phyloP scores from a whole-genome alignment of 2,329 filamentous ascomycete genomes.

The Graphilbum ipis-grandicollis region DNA sequence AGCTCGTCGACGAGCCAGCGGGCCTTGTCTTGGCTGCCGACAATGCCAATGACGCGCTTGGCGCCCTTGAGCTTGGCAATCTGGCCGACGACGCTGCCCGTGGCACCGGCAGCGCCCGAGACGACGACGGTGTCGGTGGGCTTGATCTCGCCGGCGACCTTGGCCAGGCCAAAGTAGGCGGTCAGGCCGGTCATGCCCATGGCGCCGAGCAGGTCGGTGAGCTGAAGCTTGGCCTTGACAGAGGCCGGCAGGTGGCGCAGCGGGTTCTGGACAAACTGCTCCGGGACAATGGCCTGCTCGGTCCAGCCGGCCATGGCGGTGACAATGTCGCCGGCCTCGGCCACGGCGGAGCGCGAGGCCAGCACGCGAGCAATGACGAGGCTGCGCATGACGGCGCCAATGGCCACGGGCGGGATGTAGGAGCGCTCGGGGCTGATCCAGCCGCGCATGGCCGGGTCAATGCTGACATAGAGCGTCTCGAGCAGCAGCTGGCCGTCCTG shows the following conservation, averaged over 20 bases:
- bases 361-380: constrained; percentile 32
- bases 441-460: constrained; percentile 47
- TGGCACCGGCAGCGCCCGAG: constrained; percentile 49
- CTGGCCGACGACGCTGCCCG: constrained; percentile 47
- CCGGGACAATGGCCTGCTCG: constrained; percentile 33
- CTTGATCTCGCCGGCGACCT: constrained; percentile 31
- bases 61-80: constrained; percentile 47
- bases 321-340: constrained; percentile 33
- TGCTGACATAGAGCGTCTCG: constrained; percentile 32
- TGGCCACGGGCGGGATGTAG: constrained; percentile 42
- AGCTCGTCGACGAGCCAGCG: constrained; percentile 45
- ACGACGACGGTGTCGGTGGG: constrained; percentile 49
- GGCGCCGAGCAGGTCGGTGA: constrained; percentile 31
- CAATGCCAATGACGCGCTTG: constrained; percentile 31
- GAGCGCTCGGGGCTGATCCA: constrained; percentile 34
- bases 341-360: constrained; percentile 27
- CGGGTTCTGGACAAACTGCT: constrained; percentile 15
- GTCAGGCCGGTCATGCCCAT: constrained; percentile 44
- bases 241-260: constrained; percentile 4
- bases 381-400: constrained; percentile 43
- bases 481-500: constrained; percentile 36
- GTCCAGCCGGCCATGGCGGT: constrained; percentile 35
- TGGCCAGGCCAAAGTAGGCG: constrained; percentile 47
- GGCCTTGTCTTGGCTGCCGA: constrained; percentile 39
- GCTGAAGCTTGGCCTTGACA: constrained; percentile 11